A percentile compares a stretch with the other conserved stretches of the same genome.
These are phyloP conservation scores for Emericellopsis terricola DNA, from an alignment of 495 filamentous ascomycete genomes.

Conservation along the genomic window DNA sequence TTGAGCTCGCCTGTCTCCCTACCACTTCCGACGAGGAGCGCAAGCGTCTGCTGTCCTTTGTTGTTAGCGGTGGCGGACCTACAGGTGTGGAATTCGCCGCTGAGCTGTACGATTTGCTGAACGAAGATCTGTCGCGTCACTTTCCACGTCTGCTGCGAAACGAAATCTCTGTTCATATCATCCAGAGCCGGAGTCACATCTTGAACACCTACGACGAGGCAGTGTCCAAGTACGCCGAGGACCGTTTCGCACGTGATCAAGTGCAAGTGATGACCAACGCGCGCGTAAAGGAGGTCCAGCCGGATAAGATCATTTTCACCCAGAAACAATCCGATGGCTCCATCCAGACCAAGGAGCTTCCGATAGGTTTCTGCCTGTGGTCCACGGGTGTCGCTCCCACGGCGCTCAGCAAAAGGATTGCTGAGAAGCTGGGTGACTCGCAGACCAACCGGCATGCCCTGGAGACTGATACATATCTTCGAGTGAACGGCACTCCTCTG, in stretches of 20 bases:
- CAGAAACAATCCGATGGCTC: conserved; percentile 60
- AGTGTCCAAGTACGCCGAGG: conserved; percentile 79
- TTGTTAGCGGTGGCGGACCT: conserved; percentile 85
- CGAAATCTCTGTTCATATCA: conserved; percentile 92
- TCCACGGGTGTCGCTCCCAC: conserved; percentile 91
- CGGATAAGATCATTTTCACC: conserved; percentile 72
- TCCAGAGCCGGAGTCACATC: conserved; percentile 86
- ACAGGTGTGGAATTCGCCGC: conserved; percentile 97
- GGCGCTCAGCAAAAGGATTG: conserved; percentile 55
- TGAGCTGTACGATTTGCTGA: conserved; percentile 87
- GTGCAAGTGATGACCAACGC: conserved; percentile 85
- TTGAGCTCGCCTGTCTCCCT: conserved; percentile 84
- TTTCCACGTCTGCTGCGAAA: conserved; percentile 86
- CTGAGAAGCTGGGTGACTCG: conserved; percentile 44
- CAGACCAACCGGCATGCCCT: conserved; percentile 86
- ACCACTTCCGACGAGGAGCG: conserved; percentile 85
- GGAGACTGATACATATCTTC: conserved; percentile 89
- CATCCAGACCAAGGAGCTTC: conserved; percentile 72
- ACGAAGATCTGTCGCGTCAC: conserved; percentile 70
- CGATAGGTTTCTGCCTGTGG: conserved; percentile 95
- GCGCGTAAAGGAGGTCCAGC: conserved; percentile 70
- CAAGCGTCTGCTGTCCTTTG: conserved; percentile 75
- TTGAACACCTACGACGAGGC: conserved; percentile 97
- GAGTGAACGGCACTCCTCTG: conserved; percentile 75
- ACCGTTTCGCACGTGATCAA: conserved; percentile 75